Evolutionary conservation across 129 eudicot genomes (phyloP), one percentile per base, ranked within the genome.

Genomic region (Flaveria bidentis): DNA sequence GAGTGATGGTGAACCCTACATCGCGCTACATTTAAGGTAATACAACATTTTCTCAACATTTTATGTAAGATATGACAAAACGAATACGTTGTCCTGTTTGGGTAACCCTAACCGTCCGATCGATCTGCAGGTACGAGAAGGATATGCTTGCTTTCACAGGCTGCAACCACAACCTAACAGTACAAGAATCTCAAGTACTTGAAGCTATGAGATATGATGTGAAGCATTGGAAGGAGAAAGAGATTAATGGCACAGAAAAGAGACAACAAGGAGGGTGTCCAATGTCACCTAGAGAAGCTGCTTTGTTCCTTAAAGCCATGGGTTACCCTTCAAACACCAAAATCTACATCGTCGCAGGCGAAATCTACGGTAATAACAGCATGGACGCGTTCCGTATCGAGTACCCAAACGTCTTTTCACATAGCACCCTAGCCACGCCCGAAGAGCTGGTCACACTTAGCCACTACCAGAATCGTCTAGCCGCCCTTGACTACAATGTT

Each of bases 71-170:
- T 4, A 60, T 14, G 76, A 8, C 42, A 73, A 56, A 73, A 39
- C 4, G 23, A 15, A 18, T 6, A 30, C 22, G 17, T 47, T 44
- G 2, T 16, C 4, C 0, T 9, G 74, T 16, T 15, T 26, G 45
- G 75, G n/a, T 4, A n/a, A 42, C 53, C 52, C 42, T 17, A 9
- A 26, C n/a, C 17, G 67, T 60, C 2, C 15, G 46, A 30, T 62
- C 18, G 13, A 5, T 64, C 46, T 52, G 25, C 71, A 87, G 96
- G 80, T 90, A 90, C 52, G 96, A 90, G 84, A 87, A 85, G 78
- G 99, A 94, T 82, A 94, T 94, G 98, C 87, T 94, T n/a, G 90
- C 98, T 12, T 94, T 94, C 82, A 94, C 98, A 9, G 98, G 97
- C 26, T 94, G 98, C 85, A 91, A 83, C 80, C 93, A 94, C 78